Percentiles rank a stretch among this genome's conserved stretches.
Conservation (phyloP, 179 eudicot species). For the Patellifolia procumbens region DNA sequence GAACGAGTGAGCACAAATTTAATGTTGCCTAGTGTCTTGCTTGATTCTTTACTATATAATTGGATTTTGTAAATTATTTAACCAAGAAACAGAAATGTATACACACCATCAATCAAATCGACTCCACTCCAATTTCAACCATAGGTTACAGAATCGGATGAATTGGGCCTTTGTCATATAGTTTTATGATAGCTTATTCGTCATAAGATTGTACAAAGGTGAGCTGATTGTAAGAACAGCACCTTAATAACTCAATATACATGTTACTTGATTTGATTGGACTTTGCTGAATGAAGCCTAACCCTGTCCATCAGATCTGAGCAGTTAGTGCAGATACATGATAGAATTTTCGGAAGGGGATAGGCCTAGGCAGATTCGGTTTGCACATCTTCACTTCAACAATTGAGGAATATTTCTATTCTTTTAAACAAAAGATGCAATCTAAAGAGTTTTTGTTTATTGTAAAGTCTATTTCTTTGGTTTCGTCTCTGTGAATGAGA, state of each 20-base stretch:
- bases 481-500: not conserved
- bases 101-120: not conserved
- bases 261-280: not conserved
- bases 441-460: too few relatives aligned
- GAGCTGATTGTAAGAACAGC: slow-evolving; percentile 12
- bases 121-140: not conserved
- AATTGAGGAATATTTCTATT: too few relatives aligned
- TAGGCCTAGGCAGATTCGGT: not conserved
- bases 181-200: not conserved
- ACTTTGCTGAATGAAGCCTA: not conserved
- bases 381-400: not conserved
- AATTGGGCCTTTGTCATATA: too few relatives aligned
- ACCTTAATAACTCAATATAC: not conserved
- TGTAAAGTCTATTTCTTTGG: not conserved
- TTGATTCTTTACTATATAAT: not conserved
- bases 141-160: not conserved
- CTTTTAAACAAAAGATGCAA: not conserved
- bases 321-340: not conserved
- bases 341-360: too few relatives aligned
- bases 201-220: not conserved
- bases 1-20: slow-evolving; percentile 40
- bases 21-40: not conserved
- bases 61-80: too few relatives aligned
- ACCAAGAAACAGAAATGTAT: not conserved
- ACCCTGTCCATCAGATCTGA: not conserved